Base-by-base conservation (phyloP, 2,329 filamentous ascomycete genomes). In the Polytolypa hystricis region DNA sequence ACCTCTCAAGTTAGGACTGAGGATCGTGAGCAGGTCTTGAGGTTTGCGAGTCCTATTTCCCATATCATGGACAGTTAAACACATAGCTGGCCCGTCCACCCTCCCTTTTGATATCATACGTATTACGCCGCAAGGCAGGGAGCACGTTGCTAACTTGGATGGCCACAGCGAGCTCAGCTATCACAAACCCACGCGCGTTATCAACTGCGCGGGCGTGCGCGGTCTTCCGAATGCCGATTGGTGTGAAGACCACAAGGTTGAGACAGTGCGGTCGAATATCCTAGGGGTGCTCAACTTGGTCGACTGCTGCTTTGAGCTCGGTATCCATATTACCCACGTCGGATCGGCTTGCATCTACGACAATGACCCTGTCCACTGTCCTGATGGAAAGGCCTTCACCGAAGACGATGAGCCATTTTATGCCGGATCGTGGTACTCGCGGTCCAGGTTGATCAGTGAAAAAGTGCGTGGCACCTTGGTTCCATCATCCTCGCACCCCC, bases 161-260 rank as follows among this genome's bases (percentile, higher is more conserved):
- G n/a, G n/a, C n/a, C n/a, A 8, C 36, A 60, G 64, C 30, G 70
- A 74, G 52, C 65, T 81, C 17, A 66, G 74, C 33, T 62, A 61
- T 34, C 59, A 77, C 54, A 71, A 72, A 56, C 78, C 77, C 15
- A 80, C 75, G 3, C 75, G 80, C 50, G 75, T 81, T 38, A 60
- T 81, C 34, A 80, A 80, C 56, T 73, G 70, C 42, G 77, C 77
- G 32, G 77, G 77, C 42, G 74, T 70, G 52, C 81, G 76, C 3
- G 77, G 78, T 33, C 67, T 74, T 16, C 77, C 77, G 43, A 81
- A 81, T 45, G 75, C 80, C 53, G 77, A 81, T 58, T 80, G 76
- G 76, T 81, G 77, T 49, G 78, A 82, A 60, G 73, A 78, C 51
- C 71, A 81, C 63, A 78, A 73, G 59, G 71, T 77, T 56, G 71